Percentiles rank a stretch among this genome's conserved stretches.
These are phyloP conservation scores for Exophiala oligosperma DNA, from an alignment of 2,329 filamentous ascomycete genomes.

Conservation along the genomic window DNA sequence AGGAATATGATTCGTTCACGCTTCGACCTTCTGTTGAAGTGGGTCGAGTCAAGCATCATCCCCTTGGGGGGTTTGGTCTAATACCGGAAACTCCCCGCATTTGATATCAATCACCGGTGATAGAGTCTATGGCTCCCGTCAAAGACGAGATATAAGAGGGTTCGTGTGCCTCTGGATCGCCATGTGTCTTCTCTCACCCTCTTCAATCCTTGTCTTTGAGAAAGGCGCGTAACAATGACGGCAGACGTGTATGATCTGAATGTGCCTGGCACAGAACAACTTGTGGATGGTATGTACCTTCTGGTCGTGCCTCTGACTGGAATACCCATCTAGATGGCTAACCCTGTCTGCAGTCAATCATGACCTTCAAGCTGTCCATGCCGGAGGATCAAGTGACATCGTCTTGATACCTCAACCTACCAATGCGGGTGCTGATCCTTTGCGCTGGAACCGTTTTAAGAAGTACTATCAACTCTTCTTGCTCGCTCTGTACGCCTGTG, in stretches of 20 bases:
- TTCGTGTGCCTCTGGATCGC: not conserved
- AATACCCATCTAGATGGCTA: not conserved
- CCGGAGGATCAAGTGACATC: conserved; percentile 31
- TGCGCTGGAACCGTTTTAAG: conserved; percentile 39
- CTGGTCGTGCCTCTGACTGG: not conserved
- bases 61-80: not conserved
- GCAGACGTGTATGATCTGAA: conserved; percentile 21
- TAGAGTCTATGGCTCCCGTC: not conserved
- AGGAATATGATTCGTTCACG: not conserved
- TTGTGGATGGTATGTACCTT: conserved; percentile 32
- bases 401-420: conserved; percentile 37
- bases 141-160: not conserved
- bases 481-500: conserved; percentile 42
- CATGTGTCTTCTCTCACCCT: not conserved
- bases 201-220: too few relatives aligned
- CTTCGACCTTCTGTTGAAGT: not conserved
- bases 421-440: conserved; percentile 33
- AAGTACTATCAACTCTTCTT: conserved; percentile 44
- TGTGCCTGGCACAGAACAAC: conserved; percentile 38
- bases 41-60: not conserved
- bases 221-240: not conserved
- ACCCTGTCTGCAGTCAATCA: conserved; percentile 22
- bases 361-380: conserved; percentile 28
- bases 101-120: not conserved
- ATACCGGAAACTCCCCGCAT: not conserved